Evolutionary conservation across 2,329 filamentous ascomycete species (phyloP).

Genomic region (Cylindrodendrum hubeiense): DNA sequence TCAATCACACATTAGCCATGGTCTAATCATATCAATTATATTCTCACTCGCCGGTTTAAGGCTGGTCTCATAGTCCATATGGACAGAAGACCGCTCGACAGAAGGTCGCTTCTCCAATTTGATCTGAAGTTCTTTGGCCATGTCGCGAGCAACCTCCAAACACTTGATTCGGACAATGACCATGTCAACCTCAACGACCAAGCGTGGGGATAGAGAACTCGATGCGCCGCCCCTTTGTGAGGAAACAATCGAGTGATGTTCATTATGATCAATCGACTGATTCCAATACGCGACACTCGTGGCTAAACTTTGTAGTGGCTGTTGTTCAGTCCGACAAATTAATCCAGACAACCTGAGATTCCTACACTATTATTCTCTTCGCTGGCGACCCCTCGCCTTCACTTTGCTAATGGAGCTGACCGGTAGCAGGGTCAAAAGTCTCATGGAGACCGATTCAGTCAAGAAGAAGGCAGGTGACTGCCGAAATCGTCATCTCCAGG

Average conservation of each 20-base stretch:
- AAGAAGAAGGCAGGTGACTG: neutral
- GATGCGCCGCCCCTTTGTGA: too few species aligned
- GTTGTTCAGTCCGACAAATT: too few species aligned
- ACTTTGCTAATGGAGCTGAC: neutral
- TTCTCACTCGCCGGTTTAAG: constrained; percentile 4
- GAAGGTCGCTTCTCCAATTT: constrained; percentile 1
- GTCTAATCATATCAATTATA: too few species aligned
- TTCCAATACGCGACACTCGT: too few species aligned
- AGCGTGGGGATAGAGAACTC: too few species aligned
- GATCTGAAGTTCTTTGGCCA: constrained; percentile 9
- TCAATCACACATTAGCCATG: too few species aligned
- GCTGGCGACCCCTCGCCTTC: too few species aligned
- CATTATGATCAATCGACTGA: too few species aligned
- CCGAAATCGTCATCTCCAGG: neutral
- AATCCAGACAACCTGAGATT: too few species aligned
- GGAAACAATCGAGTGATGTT: too few species aligned
- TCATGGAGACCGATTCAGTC: neutral
- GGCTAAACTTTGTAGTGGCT: too few species aligned
- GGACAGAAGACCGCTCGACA: constrained; percentile 8
- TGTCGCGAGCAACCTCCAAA: constrained; percentile 1
- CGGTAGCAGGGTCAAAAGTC: neutral
- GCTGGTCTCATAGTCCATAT: constrained; percentile 12
- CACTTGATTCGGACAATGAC: constrained; percentile 12
- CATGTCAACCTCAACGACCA: constrained; percentile 10
- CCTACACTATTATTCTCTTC: too few species aligned